These are phyloP conservation scores for Wickerhamiella occidentalis DNA, from an alignment of 805 yeast species.

Conservation along the genomic window DNA sequence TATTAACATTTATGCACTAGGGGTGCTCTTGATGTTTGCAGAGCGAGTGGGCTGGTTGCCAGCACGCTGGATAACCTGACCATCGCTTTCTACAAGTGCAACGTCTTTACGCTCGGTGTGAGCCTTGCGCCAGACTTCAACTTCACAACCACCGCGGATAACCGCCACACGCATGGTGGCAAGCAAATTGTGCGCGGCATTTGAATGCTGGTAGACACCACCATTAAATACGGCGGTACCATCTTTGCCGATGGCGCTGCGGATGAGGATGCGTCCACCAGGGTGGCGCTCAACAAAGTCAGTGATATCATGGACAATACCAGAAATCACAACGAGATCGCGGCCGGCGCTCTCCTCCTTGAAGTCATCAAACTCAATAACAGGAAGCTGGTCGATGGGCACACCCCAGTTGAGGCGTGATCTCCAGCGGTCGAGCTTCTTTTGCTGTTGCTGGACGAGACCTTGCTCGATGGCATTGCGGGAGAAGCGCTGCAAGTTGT, in stretches of 20 bases:
- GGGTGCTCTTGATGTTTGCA: slow-evolving; percentile 20
- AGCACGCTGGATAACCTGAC: slow-evolving; percentile 45
- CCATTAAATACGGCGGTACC: slow-evolving; percentile 92
- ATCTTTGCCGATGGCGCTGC: slow-evolving; percentile 79
- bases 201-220: slow-evolving; percentile 85
- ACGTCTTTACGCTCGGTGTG: slow-evolving; percentile 54
- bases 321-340: slow-evolving; percentile 70
- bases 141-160: slow-evolving; percentile 66
- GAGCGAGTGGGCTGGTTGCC: slow-evolving; percentile 44
- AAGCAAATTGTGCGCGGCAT: slow-evolving; percentile 80
- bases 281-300: slow-evolving; percentile 89
- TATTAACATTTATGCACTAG: slow-evolving; percentile 18
- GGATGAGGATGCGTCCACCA: slow-evolving; percentile 72
- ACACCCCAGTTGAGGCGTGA: slow-evolving; percentile 86
- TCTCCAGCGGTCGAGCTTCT: slow-evolving; percentile 61
- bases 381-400: slow-evolving; percentile 77
- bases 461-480: slow-evolving; percentile 57
- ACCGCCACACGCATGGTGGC: slow-evolving; percentile 93
- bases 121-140: slow-evolving; percentile 69
- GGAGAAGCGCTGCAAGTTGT: slow-evolving; percentile 43
- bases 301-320: slow-evolving; percentile 86
- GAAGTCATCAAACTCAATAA: slow-evolving; percentile 45
- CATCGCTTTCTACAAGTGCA: slow-evolving; percentile 43
- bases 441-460: slow-evolving; percentile 70
- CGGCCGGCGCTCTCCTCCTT: slow-evolving; percentile 38